Evolutionary conservation across 108 stramenopile species (phyloP).

Genomic region (Licmophora abbreviata): DNA sequence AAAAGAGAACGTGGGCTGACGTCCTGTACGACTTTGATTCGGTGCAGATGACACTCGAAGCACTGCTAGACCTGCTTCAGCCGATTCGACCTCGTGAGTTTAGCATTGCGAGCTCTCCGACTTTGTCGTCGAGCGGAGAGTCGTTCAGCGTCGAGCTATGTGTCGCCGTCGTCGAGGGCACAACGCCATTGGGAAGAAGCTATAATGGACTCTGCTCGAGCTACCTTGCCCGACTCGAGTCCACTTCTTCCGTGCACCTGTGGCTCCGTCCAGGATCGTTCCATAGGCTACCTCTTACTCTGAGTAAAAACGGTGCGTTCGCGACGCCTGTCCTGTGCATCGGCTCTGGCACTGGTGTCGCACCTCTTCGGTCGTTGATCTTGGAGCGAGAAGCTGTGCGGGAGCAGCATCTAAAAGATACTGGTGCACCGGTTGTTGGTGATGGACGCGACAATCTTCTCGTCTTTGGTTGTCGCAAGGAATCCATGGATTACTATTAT

Average conservation of each 20-base stretch:
- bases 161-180: slow-evolving; percentile 71
- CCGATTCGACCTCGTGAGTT: slow-evolving; percentile 71
- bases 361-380: slow-evolving; percentile 71
- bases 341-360: slow-evolving; percentile 80
- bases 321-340: slow-evolving; percentile 59
- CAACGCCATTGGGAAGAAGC: slow-evolving; percentile 54
- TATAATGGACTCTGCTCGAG: slow-evolving; percentile 65
- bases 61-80: slow-evolving; percentile 46
- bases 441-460: slow-evolving; percentile 40
- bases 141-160: slow-evolving; percentile 57
- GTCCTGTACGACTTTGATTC: slow-evolving; percentile 81
- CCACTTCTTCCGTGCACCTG: too few species aligned
- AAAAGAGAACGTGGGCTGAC: slow-evolving; percentile 79
- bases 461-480: slow-evolving; percentile 74
- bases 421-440: not conserved
- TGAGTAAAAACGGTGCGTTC: slow-evolving; percentile 11
- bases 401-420: not conserved
- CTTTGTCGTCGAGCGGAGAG: slow-evolving; percentile 5
- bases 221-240: slow-evolving; percentile 38
- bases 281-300: slow-evolving; percentile 37
- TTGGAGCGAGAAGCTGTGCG: slow-evolving; percentile 47
- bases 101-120: slow-evolving; percentile 73
- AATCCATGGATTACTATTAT: slow-evolving; percentile 63
- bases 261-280: slow-evolving; percentile 80
- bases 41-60: slow-evolving; percentile 45